A percentile compares a stretch with the other conserved stretches of the same genome.
These are phyloP conservation scores for Skeletonema grethae DNA, from an alignment of 108 stramenopile genomes.

Conservation along the genomic window DNA sequence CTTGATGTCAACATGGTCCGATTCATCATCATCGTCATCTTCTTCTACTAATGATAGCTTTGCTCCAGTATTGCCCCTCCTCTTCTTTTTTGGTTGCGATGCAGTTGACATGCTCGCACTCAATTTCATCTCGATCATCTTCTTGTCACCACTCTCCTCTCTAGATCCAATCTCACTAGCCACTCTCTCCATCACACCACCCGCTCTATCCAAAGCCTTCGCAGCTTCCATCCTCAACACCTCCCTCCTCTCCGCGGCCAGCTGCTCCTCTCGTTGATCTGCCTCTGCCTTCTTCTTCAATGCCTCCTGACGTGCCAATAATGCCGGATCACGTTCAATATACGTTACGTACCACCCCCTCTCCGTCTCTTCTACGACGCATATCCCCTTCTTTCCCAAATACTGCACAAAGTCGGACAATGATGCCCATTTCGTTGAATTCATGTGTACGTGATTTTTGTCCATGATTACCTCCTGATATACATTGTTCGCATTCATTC, in stretches of 20 bases:
- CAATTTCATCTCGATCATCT: constrained; percentile 48
- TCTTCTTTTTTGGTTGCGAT: constrained; percentile 15
- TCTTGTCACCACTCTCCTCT: constrained; percentile 19
- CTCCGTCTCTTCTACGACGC: constrained; percentile 95
- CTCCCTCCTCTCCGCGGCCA: constrained; percentile 57
- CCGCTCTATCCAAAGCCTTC: constrained; percentile 71
- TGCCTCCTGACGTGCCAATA: constrained; percentile 55
- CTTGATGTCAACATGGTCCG: constrained; percentile 14
- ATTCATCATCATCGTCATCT: constrained; percentile 49
- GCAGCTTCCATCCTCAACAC: constrained; percentile 76
- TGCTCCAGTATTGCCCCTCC: constrained; percentile 20
- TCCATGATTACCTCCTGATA: constrained; percentile 99
- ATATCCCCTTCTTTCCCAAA: constrained; percentile 92
- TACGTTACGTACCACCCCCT: constrained; percentile 96
- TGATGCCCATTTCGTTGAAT: constrained; percentile 95
- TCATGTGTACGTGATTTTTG: constrained; percentile 99
- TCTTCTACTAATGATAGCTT: constrained; percentile 43
- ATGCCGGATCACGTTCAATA: constrained; percentile 89
- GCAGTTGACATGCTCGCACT: constrained; percentile 10
- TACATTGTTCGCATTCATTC: constrained; percentile 94
- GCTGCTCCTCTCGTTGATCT: constrained; percentile 59
- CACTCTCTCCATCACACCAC: constrained; percentile 50
- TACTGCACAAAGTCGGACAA: constrained; percentile 96
- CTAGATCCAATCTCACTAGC: constrained; percentile 63
- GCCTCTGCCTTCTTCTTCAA: constrained; percentile 54